Conservation (phyloP, 2,329 filamentous ascomycete species). For the Fusarium torreyae region DNA sequence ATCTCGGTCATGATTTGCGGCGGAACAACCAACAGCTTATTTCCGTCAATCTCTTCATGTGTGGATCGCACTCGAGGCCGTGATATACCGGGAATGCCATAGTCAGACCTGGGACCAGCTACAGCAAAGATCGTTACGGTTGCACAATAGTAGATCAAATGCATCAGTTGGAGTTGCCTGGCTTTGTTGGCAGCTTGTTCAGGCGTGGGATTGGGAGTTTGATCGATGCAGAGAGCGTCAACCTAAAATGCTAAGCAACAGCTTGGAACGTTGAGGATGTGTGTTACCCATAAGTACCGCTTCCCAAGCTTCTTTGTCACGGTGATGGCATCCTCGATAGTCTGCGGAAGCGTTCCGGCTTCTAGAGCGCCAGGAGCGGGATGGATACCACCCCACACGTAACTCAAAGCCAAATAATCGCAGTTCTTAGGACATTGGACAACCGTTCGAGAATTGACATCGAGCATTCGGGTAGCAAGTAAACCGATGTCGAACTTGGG, state of each 20-base stretch:
- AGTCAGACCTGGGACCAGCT: background rate
- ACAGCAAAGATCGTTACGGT: background rate
- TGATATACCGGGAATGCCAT: accelerated
- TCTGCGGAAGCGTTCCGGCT: background rate
- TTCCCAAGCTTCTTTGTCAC: background rate
- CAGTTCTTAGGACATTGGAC: background rate
- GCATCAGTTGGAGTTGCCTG: background rate
- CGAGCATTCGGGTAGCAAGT: background rate
- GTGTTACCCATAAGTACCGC: background rate
- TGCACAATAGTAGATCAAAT: constrained; percentile 1
- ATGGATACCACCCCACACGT: background rate
- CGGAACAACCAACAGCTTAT: background rate
- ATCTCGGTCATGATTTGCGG: constrained; percentile 1
- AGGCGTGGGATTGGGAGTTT: background rate
- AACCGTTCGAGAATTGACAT: accelerated
- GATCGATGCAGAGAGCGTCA: background rate
- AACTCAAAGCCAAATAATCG: background rate
- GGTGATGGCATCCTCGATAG: background rate
- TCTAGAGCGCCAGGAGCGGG: background rate
- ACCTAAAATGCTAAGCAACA: background rate
- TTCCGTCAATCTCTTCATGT: background rate
- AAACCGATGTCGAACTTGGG: background rate
- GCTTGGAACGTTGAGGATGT: accelerated
- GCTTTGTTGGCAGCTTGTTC: constrained; percentile 3
- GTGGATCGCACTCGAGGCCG: background rate